These are phyloP conservation scores for Cercospora sp. DNA, from an alignment of 2,329 filamentous ascomycete genomes.

Conservation along the genomic window DNA sequence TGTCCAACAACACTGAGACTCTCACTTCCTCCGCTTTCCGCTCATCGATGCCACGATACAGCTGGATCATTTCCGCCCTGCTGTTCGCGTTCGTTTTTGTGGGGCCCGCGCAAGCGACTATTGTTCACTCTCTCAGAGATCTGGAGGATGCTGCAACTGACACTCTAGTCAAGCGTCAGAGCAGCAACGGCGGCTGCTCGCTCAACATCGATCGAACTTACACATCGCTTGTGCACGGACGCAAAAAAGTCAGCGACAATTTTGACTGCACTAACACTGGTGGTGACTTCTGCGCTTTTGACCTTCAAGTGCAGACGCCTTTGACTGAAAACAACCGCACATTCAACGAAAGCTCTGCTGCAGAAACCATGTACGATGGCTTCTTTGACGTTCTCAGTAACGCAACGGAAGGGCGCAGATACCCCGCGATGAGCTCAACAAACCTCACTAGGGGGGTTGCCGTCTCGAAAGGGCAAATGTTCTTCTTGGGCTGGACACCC, in stretches of 20 bases:
- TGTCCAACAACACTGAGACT: constrained; percentile 5
- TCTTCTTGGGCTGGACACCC: constrained; percentile 6
- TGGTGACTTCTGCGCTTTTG: not conserved
- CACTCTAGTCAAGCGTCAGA: constrained; percentile 11
- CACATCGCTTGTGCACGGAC: not conserved
- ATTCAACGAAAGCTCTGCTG: constrained; percentile 20
- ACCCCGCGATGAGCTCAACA: constrained; percentile 21
- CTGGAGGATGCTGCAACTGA: not conserved
- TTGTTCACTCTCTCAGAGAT: constrained; percentile 15
- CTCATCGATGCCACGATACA: constrained; percentile 1
- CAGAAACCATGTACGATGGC: constrained; percentile 17
- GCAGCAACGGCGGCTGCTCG: constrained; percentile 5
- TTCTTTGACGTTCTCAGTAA: constrained; percentile 20
- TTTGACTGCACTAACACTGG: not conserved
- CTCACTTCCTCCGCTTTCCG: constrained; percentile 5
- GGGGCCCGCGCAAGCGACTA: constrained; percentile 5
- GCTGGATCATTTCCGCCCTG: constrained; percentile 9
- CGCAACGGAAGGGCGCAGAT: constrained; percentile 7
- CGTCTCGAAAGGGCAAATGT: not conserved
- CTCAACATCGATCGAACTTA: constrained; percentile 11
- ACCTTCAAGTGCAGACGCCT: constrained; percentile 5
- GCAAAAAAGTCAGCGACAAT: not conserved
- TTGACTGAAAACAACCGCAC: constrained; percentile 20
- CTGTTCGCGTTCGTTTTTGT: constrained; percentile 14
- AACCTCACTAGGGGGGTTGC: constrained; percentile 1